phyloP scores from a whole-genome alignment of 163 green algal species.

The Scenedesmus sp. region DNA sequence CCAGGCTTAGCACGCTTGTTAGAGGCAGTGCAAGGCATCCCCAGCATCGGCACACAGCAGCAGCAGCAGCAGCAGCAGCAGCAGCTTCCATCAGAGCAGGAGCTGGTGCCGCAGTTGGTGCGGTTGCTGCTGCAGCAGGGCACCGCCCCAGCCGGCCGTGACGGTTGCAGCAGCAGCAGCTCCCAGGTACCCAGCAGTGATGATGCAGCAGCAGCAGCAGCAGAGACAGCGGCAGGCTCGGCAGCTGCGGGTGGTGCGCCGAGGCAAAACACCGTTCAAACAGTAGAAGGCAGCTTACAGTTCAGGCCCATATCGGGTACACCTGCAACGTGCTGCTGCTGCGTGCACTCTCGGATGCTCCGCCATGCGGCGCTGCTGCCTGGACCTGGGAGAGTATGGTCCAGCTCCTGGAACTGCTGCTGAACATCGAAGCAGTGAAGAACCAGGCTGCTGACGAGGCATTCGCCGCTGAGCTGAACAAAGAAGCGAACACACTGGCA shows the following conservation, averaged over 20 bases:
- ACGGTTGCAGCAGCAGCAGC: not conserved
- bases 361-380: not conserved
- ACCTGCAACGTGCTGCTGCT: not conserved
- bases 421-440: not conserved
- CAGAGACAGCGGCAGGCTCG: not conserved
- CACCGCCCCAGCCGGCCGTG: too few relatives aligned
- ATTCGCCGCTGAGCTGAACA: not conserved
- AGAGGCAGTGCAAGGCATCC: not conserved
- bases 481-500: too few relatives aligned
- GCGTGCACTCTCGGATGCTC: not conserved
- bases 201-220: not conserved
- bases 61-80: not conserved
- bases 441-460: not conserved
- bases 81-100: not conserved
- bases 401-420: not conserved
- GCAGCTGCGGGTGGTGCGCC: not conserved
- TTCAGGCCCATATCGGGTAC: not conserved
- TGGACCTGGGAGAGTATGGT: not conserved
- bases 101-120: not conserved
- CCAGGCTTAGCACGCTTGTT: not conserved
- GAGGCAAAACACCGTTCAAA: not conserved
- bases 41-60: not conserved
- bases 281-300: not conserved
- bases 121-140: not conserved
- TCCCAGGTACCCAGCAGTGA: too few relatives aligned